phyloP scores from a whole-genome alignment of 306 rosid species.

The Dryas octopetala region DNA sequence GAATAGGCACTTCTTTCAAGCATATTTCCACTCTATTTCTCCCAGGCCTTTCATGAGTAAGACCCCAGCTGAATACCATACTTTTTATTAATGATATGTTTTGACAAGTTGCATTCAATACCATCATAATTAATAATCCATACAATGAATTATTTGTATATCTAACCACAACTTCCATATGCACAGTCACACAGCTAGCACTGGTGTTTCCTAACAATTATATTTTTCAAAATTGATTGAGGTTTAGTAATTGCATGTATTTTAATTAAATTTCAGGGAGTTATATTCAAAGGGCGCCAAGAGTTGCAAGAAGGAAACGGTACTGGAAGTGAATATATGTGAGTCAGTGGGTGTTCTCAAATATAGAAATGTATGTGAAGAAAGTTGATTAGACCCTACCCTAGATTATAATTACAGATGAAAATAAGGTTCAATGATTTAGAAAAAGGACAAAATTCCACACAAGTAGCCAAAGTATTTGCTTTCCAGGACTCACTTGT shows the following conservation, averaged over 20 bases:
- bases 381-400: neutral
- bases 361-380: neutral
- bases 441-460: neutral
- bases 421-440: neutral
- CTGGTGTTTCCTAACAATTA: neutral
- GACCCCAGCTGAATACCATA: conserved; percentile 15
- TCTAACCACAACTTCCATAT: neutral
- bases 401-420: neutral
- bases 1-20: conserved; percentile 71
- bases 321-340: neutral
- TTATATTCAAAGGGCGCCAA: conserved; percentile 36
- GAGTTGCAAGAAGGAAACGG: conserved; percentile 38
- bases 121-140: neutral
- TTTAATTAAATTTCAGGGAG: conserved; percentile 44
- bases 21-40: conserved; percentile 57
- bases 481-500: neutral
- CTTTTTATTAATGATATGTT: neutral
- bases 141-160: neutral
- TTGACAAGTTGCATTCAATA: conserved; percentile 8
- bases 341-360: neutral
- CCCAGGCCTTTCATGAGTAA: conserved; percentile 51
- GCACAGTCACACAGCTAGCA: neutral
- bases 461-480: neutral
- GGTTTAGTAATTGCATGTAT: too few relatives aligned
- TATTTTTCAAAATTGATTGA: too few relatives aligned